These are phyloP conservation scores for Mastigamoeba balamuthi DNA, from an alignment of 78 protist species.

Conservation along the genomic window DNA sequence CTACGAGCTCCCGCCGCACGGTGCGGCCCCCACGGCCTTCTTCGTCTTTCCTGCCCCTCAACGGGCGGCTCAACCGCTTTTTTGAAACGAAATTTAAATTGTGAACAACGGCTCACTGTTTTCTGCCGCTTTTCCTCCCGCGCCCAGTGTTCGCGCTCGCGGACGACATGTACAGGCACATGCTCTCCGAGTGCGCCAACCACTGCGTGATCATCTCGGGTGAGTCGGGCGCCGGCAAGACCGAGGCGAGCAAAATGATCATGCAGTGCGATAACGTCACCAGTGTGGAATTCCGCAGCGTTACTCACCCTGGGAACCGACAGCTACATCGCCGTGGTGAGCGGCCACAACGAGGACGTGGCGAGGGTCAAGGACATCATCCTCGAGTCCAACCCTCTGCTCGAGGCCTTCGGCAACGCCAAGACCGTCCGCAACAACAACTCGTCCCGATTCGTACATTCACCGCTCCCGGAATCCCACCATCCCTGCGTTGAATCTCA, in stretches of 20 bases:
- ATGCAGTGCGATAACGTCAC: too few relatives aligned
- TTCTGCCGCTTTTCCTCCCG: too few relatives aligned
- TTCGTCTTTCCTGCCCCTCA: too few relatives aligned
- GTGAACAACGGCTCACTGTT: too few relatives aligned
- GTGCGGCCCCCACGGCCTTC: not conserved
- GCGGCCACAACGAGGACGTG: conserved; percentile 32
- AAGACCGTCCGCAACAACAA: conserved; percentile 71
- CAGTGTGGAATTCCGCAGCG: not conserved
- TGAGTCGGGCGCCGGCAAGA: conserved; percentile 70
- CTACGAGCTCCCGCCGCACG: conserved; percentile 48
- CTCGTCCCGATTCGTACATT: conserved; percentile 57
- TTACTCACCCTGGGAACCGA: conserved; percentile 32
- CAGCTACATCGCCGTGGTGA: conserved; percentile 57
- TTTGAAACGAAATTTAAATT: too few relatives aligned
- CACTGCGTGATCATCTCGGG: conserved; percentile 80
- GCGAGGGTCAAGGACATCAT: conserved; percentile 54
- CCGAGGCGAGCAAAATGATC: conserved; percentile 58
- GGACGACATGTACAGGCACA: conserved; percentile 55
- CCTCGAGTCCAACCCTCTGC: conserved; percentile 68
- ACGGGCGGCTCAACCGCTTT: too few relatives aligned
- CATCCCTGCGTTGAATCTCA: not conserved
- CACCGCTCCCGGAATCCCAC: not conserved
- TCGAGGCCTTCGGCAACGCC: conserved; percentile 86
- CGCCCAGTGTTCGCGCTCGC: conserved; percentile 82
- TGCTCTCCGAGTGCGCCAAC: conserved; percentile 54